Evolutionary conservation across 2,329 filamentous ascomycete genomes (phyloP), one percentile per base, ranked within the genome.

Genomic region (Pestalotiopsis sp.): DNA sequence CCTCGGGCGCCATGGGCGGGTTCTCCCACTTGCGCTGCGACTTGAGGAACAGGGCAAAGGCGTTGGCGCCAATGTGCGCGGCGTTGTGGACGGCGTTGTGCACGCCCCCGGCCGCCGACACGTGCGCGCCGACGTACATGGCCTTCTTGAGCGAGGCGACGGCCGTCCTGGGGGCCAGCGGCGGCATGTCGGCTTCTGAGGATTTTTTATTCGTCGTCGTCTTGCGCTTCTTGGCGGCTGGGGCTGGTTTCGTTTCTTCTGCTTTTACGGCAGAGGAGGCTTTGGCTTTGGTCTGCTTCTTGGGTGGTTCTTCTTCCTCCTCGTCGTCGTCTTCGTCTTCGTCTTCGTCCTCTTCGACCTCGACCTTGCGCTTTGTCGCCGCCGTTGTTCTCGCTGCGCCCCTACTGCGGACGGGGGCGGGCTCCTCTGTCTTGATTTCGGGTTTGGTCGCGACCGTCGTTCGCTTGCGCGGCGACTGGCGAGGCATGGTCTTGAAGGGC

Each of bases 21-120:
- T 92, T 97, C 36, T 89, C 86, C 96, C 96, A 99, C 83, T 97
- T 98, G 67, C 95, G 91, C 80, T 99, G 96, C 0, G 93, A 97
- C 79, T 98, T 98, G 74, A 99, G 87, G 82, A 99, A 99, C 23
- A 98, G 85, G 4, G 96, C 96, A 74, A 98, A 97, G 11, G 95
- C 90, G 78, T 98, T 99, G 71, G 92, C 95, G 66, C 95, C 95
- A 72, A 97, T 94, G 64, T 94, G 88, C 1, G 91, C 78, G 59
- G 92, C 89, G 74, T 97, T 97, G 25, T 86, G 84, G 69, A 98
- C 86, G 0, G 95, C 88, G 79, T 98, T 98, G 68, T 98, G 94
- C 0, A 98, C 93, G 66, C 95, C 93, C 83, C 95, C 95, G 36
- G 96, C 94, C 71, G 89, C 91, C 80, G 92, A 96, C 70, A 98